phyloP scores from a whole-genome alignment of 371 early-diverging fungal species.

The Circinella umbellata region DNA sequence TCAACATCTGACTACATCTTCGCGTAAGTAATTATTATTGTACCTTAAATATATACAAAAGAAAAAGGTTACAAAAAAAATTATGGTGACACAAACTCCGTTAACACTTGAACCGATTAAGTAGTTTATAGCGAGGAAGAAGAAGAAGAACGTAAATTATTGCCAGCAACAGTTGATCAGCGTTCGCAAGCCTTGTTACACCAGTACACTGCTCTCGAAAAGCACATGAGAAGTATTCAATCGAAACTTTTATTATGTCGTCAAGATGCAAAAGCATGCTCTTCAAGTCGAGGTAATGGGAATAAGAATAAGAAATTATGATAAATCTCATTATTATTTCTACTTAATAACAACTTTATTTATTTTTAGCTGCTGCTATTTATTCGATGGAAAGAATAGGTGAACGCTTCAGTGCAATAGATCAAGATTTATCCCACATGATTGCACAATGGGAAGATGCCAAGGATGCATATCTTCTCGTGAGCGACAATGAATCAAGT shows the following conservation, averaged over 20 bases:
- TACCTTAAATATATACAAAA: too few relatives aligned
- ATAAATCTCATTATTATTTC: too few relatives aligned
- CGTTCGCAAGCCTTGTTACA: constrained; percentile 32
- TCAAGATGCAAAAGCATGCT: constrained; percentile 37
- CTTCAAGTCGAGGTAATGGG: constrained; percentile 27
- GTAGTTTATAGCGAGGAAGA: constrained; percentile 9
- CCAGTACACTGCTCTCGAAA: constrained; percentile 37
- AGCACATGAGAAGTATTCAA: constrained; percentile 36
- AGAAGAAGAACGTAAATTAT: constrained; percentile 6
- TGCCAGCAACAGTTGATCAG: constrained; percentile 16
- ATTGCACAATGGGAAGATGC: constrained; percentile 43
- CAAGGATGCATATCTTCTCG: constrained; percentile 14
- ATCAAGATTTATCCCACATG: constrained; percentile 33
- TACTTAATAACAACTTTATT: background rate
- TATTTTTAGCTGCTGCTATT: background rate
- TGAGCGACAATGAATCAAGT: background rate
- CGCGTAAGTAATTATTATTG: background rate
- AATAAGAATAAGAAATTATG: too few relatives aligned
- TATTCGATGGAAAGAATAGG: constrained; percentile 28
- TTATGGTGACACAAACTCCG: background rate
- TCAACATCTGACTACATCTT: constrained; percentile 8
- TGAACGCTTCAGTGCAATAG: constrained; percentile 34
- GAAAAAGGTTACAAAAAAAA: too few relatives aligned
- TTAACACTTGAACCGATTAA: background rate
- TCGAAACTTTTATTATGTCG: constrained; percentile 40